Base-by-base conservation (phyloP, 495 filamentous ascomycete genomes). In the Penicillium angulare region DNA sequence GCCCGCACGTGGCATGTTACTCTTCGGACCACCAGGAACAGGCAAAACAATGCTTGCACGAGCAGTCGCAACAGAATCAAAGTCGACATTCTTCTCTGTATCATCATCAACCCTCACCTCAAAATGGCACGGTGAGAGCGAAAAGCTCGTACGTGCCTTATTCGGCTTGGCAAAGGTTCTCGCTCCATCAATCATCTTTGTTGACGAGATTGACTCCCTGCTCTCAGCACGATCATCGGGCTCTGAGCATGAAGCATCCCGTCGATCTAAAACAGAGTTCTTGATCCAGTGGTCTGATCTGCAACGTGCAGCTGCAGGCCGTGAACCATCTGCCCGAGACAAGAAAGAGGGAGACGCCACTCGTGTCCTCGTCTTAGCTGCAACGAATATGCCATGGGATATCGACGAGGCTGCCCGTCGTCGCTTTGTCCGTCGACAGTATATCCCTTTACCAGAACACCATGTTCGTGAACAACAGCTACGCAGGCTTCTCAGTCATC, bases 21-120 rank as follows among this genome's bases (percentile, higher is more conserved):
- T 99, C 3, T 99, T 99, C 61, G 93, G 93, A 1, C 93, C 93
- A 10, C 93, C 93, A 0, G 93, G 93, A 8, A 99, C 93, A 0
- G 93, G 93, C 34, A 97, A 99, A 68, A 99, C 93, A 1, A 99
- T 99, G 93, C 79, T 99, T 7, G 93, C 93, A 2, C 79, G 93
- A 44, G 92, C 92, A 17, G 93, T 97, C 3, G 93, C 93, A 2
- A 97, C 95, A 0, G 95, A 97, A 66, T 93, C 88, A 22, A 85
- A 86, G 61, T 95, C 90, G 5, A 97, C 95, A 0, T 99, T 99
- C 71, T 99, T 99, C 70, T 92, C 91, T 24, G 95, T 99, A 31
- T 95, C 89, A 2, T 89, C 93, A 8, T 95, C 89, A 55, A 95
- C 87, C 52, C 74, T 99, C 35, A 97, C 93, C 3, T 92, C 87